phyloP scores from a whole-genome alignment of 345 rosid species.

The Salix caprea region DNA sequence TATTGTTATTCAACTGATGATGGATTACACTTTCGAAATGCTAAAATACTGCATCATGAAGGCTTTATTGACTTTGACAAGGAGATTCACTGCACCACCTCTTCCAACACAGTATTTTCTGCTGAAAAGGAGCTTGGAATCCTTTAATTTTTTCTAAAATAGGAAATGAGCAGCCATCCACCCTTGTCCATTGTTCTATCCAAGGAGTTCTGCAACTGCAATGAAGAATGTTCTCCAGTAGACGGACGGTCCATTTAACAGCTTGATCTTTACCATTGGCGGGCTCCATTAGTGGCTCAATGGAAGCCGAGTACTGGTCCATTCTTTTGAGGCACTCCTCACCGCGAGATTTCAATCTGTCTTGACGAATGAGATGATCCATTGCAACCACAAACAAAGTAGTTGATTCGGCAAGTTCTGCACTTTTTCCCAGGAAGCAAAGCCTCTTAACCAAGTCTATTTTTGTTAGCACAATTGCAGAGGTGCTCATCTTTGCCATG shows the following conservation, averaged over 20 bases:
- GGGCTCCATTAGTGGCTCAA: conserved; percentile 65
- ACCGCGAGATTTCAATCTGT: conserved; percentile 27
- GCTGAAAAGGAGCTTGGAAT: background rate
- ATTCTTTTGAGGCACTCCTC: conserved; percentile 88
- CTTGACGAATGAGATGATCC: background rate
- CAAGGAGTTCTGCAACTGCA: conserved; percentile 78
- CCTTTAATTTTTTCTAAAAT: conserved; percentile 67
- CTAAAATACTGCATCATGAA: background rate
- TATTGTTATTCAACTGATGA: background rate
- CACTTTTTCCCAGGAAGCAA: background rate
- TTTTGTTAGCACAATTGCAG: background rate
- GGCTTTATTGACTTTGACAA: background rate
- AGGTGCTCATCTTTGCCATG: conserved; percentile 41
- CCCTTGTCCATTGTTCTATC: conserved; percentile 77
- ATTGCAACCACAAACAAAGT: no score
- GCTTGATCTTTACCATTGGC: conserved; percentile 76
- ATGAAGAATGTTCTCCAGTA: conserved; percentile 90
- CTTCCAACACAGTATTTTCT: background rate
- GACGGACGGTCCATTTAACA: conserved; percentile 74
- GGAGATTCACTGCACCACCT: background rate
- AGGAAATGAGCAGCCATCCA: conserved; percentile 82
- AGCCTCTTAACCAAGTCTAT: background rate
- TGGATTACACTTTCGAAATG: background rate
- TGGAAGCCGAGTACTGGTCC: conserved; percentile 50
- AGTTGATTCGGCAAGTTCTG: background rate